Base-by-base conservation (phyloP, 495 filamentous ascomycete species). In the Podospora sp. region DNA sequence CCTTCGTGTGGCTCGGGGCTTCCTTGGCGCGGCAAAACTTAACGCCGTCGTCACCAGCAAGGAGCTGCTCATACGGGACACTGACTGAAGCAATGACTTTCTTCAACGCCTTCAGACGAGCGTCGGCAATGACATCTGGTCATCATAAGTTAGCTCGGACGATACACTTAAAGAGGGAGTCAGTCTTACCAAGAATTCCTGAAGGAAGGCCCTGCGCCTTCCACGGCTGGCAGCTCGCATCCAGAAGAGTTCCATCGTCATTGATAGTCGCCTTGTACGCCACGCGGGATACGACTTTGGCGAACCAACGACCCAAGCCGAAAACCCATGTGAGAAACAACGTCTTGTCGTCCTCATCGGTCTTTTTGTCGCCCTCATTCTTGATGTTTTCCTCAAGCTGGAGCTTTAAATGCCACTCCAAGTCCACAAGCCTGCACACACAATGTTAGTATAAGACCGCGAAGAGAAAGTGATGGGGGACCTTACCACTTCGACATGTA, bases 291-390 rank as follows among this genome's bases (percentile, higher is more conserved):
- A 73, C 16, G 12, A 67, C 29, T 9, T 33, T 24, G 6, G 57
- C 16, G 22, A 75, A 71, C 58, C 63, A 65, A 25, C 65, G 62
- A 53, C 24, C 61, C 6, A 71, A 67, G 24, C 73, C 73, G 35
- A 75, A 50, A 2, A 70, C 65, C 73, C 73, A 75, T 5, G 67
- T 40, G 7, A 71, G 22, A 29, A 56, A 68, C 29, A 75, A 57
- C 0, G 64, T 59, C 63, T 73, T 70, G 12, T 75, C 71, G 49
- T 70, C 26, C 25, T 71, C 60, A 24, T 57, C 36, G 3, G 36
- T 59, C 1, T n/a, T 29, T 12, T 62, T 11, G 20, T 60, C 35
- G 46, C 21, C 66, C 36, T 22, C 5, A 18, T n/a, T n/a, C 49
- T 18, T 22, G 49, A 3, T 5, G 3, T 52, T 52, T 2, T 52